Evolutionary conservation across 495 filamentous ascomycete species (phyloP), one percentile per base, ranked within the genome.

Genomic region (Penicillium simplicissimum): DNA sequence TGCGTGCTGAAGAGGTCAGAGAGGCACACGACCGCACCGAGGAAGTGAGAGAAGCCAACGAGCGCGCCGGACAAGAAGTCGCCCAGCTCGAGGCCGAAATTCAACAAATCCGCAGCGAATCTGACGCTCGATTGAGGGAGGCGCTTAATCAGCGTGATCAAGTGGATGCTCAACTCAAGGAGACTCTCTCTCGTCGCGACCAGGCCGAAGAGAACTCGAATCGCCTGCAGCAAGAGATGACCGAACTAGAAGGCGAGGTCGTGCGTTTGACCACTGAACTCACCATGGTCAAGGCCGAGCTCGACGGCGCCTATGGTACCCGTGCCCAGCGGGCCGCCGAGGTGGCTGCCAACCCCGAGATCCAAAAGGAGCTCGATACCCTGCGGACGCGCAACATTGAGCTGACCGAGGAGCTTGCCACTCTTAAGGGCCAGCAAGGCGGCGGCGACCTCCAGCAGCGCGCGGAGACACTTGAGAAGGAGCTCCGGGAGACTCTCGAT

Each of bases 241-340:
- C 88, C 13, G 79, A 84, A 33, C 80, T 96, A 54, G 93, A 96
- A 69, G 83, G 85, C 64, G 91, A 95, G 73, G 82, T 97, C 59
- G 90, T 93, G 49, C 87, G 91, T 57, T 80, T 96, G 51, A 92
- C 92, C 58, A 98, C 93, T 38, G 95, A 98, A 69, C 79, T 96
- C 59, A 93, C 93, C 49, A 86, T 98, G 75, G 90, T 90, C 58
- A 91, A 90, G 72, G 95, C 95, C 6, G 95, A 98, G 78, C 88
- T 98, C 36, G 95, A 98, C 68, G 91, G 91, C 55, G 94, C 95
- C 19, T 96, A 97, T 69, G 95, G 92, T 31, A 85, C 85, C 10
- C 80, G 90, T 57, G 84, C 87, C 40, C 81, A 95, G 72, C 86
- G 92, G 23, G 92, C 91, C 6, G 90, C 90, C 0, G 88, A 92